A percentile compares a stretch with the other conserved stretches of the same genome.
Conservation (phyloP, 768 basidiomycete species). For the Boletus rubroflammeus region DNA sequence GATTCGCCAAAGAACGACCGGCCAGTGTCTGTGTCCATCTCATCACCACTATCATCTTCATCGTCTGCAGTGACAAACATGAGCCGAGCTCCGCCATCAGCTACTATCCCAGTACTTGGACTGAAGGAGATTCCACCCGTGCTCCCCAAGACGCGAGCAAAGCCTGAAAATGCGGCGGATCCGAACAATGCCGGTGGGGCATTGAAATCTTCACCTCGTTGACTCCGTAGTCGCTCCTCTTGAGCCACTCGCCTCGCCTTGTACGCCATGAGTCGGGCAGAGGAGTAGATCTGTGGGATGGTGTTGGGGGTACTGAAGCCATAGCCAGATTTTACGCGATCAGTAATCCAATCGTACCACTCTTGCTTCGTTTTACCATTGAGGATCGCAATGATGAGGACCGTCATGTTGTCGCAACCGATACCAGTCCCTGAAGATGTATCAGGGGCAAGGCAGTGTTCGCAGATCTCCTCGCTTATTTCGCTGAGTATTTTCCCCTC, state of each 20-base stretch:
- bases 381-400: conserved; percentile 85
- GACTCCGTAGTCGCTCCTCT: conserved; percentile 40
- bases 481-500: conserved; percentile 75
- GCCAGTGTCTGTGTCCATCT: conserved; percentile 32
- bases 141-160: conserved; percentile 55
- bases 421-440: conserved; percentile 87
- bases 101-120: conserved; percentile 50
- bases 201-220: conserved; percentile 34
- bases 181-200: conserved; percentile 30
- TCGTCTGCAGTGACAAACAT: conserved; percentile 65
- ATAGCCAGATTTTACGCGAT: conserved; percentile 71
- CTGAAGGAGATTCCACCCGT: conserved; percentile 64
- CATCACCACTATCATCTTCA: conserved; percentile 56
- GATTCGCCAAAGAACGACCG: conserved; percentile 50
- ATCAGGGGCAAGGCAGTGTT: conserved; percentile 91
- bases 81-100: conserved; percentile 42
- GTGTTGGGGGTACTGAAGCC: conserved; percentile 76
- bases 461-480: conserved; percentile 87
- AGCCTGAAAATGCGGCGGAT: conserved; percentile 39
- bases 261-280: conserved; percentile 59
- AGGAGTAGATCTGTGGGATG: conserved; percentile 74
- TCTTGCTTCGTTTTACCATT: conserved; percentile 85
- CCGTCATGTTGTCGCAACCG: conserved; percentile 99
- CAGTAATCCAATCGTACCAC: conserved; percentile 88
- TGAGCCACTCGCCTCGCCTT: conserved; percentile 57